Percentiles rank a stretch among this genome's conserved stretches.
These are phyloP conservation scores for Austroboletus niveus DNA, from an alignment of 1,284 basidiomycete species.

Conservation along the genomic window DNA sequence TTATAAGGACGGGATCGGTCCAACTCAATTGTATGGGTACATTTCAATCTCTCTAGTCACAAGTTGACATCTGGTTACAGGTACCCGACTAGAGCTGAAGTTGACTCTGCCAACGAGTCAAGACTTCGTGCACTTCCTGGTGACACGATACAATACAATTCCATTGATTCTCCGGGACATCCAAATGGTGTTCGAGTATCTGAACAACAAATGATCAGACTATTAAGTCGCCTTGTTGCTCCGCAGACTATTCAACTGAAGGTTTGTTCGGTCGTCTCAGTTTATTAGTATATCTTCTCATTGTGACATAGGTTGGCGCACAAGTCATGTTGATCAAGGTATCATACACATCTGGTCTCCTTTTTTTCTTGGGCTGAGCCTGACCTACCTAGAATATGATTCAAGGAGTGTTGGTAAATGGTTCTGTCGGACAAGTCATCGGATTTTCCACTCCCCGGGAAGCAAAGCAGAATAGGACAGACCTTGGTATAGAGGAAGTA, in stretches of 20 bases:
- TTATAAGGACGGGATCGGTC: slow-evolving; percentile 72
- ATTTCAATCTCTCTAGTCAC: not conserved
- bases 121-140: slow-evolving; percentile 28
- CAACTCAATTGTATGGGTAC: slow-evolving; percentile 72
- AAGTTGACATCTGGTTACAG: slow-evolving; percentile 14
- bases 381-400: slow-evolving; percentile 43
- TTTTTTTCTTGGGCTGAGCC: not conserved
- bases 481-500: slow-evolving; percentile 38
- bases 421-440: slow-evolving; percentile 81
- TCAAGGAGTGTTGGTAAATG: slow-evolving; percentile 77
- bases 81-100: slow-evolving; percentile 32
- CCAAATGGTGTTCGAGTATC: slow-evolving; percentile 25
- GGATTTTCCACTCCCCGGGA: slow-evolving; percentile 56
- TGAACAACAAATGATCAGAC: slow-evolving; percentile 25
- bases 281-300: slow-evolving; percentile 7
- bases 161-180: slow-evolving; percentile 27
- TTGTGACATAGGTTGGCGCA: slow-evolving; percentile 35
- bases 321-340: slow-evolving; percentile 79
- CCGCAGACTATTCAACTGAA: slow-evolving; percentile 26
- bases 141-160: slow-evolving; percentile 15
- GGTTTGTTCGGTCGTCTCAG: slow-evolving; percentile 11
- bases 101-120: slow-evolving; percentile 31
- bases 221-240: slow-evolving; percentile 29
- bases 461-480: slow-evolving; percentile 39
- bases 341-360: not conserved